Evolutionary conservation across 2,329 filamentous ascomycete genomes (phyloP).

Genomic region (Ophiostoma novo-ulmi): DNA sequence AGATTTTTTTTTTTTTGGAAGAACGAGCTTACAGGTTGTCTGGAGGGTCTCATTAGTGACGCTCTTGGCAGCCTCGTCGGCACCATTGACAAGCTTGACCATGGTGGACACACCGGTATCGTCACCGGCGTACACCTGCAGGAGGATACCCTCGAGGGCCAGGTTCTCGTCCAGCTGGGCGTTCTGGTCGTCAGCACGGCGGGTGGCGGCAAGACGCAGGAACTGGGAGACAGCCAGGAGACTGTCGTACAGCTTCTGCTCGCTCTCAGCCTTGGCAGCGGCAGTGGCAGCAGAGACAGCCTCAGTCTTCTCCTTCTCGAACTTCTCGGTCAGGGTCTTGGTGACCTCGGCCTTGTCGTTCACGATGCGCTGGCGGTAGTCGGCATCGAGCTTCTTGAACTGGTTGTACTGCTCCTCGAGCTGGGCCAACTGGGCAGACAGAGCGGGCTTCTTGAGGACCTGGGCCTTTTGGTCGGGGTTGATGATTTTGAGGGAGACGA

Average conservation of each 20-base stretch:
- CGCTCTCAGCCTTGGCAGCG: slow-evolving; percentile 49
- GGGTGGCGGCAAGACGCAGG: slow-evolving; percentile 70
- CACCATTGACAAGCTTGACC: slow-evolving; percentile 69
- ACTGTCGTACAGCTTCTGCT: slow-evolving; percentile 56
- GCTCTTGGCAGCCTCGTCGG: slow-evolving; percentile 60
- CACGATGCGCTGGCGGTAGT: slow-evolving; percentile 58
- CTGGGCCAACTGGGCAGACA: slow-evolving; percentile 63
- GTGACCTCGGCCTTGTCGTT: slow-evolving; percentile 57
- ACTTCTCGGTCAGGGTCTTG: slow-evolving; percentile 49
- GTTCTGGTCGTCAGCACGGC: slow-evolving; percentile 64
- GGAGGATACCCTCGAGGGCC: slow-evolving; percentile 73
- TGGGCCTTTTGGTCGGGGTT: slow-evolving; percentile 76
- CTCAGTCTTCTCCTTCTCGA: slow-evolving; percentile 46
- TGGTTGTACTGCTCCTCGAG: slow-evolving; percentile 68
- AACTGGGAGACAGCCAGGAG: slow-evolving; percentile 73
- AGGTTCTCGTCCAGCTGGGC: slow-evolving; percentile 65
- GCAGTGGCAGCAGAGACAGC: slow-evolving; percentile 51
- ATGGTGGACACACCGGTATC: slow-evolving; percentile 68
- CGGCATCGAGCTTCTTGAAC: slow-evolving; percentile 69
- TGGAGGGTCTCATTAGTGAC: slow-evolving; percentile 60
- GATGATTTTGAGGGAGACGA: slow-evolving; percentile 67
- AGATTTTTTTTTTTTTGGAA: too few species aligned
- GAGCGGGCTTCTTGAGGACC: slow-evolving; percentile 68
- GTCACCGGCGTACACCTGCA: slow-evolving; percentile 74
- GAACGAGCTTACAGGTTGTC: slow-evolving; percentile 58